Base-by-base conservation (phyloP, 2,329 filamentous ascomycete genomes). In the Parastagonospora nodorum region DNA sequence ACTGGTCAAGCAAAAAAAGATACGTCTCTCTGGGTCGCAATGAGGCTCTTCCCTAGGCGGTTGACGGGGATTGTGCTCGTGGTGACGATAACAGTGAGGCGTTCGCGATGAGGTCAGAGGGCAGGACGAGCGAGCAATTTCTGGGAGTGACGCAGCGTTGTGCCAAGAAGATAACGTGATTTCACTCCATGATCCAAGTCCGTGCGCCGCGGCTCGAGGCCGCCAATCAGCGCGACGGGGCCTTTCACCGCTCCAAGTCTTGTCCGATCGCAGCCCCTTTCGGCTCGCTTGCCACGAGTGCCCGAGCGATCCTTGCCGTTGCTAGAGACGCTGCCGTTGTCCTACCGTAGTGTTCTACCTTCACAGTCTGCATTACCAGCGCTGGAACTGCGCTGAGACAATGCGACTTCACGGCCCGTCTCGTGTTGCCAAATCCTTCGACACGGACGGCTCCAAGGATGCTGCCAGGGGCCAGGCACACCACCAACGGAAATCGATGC, bases 41-140 rank as follows among this genome's bases (percentile, higher is more conserved):
- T 64, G 63, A 65, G 63, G 63, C 63, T 66, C 63, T 62, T 54
- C 50, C 44, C 56, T 55, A 40, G 61, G 55, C 58, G 60, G 35
- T 47, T 39, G 57, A 56, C 60, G 63, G 60, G 61, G 62, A 55
- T 57, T 54, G 58, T 63, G 61, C 58, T 64, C 51, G 58, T 56
- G 63, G 62, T 60, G 58, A 60, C 58, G 66, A 68, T 68, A 64
- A 69, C 64, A 60, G 58, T 67, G 62, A 64, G 66, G 66, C 66
- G 64, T 66, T 67, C 57, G 61, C 62, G 65, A 70, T 70, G 67
- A 70, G 66, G 66, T 70, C 66, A 68, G 66, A 64, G 64, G 66
- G 59, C 61, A 64, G 61, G 63, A 59, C 55, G 58, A 63, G 61
- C 53, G 57, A 64, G 61, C 61, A 66, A 67, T 67, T 66, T 64